Percentiles rank a stretch among this genome's conserved stretches.
These are phyloP conservation scores for Raphanus raphanistrum DNA, from an alignment of 345 rosid species.

Conservation along the genomic window DNA sequence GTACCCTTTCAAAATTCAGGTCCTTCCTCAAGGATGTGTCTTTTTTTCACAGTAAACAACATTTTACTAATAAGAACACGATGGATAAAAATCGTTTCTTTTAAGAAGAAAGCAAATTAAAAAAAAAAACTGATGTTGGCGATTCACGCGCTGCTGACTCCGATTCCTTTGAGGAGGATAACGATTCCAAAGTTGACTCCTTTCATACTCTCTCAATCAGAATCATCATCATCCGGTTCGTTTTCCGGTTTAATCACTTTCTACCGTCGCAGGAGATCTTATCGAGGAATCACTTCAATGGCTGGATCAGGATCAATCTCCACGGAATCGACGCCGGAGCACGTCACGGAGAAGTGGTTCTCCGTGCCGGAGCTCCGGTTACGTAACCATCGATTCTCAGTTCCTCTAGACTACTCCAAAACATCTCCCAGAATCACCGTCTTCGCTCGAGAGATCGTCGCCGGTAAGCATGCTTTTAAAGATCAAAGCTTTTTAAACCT, in stretches of 20 bases:
- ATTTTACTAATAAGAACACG: no score
- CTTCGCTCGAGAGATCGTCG: constrained; percentile 83
- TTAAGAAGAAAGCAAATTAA: neutral
- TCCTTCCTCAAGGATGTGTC: no score
- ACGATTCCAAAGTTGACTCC: constrained; percentile 39
- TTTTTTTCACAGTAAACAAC: no score
- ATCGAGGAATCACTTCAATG: constrained; percentile 42
- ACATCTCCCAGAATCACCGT: constrained; percentile 58
- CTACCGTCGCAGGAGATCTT: constrained; percentile 30
- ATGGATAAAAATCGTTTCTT: neutral
- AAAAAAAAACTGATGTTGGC: constrained; percentile 15
- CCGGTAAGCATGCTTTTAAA: constrained; percentile 44
- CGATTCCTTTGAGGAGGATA: neutral
- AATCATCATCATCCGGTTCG: constrained; percentile 15
- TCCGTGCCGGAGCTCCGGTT: constrained; percentile 83
- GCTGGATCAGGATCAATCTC: constrained; percentile 15
- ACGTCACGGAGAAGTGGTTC: constrained; percentile 62
- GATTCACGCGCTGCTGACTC: constrained; percentile 29
- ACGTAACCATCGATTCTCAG: constrained; percentile 75
- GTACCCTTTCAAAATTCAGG: no score
- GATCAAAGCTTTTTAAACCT: no score
- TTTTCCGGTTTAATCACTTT: neutral
- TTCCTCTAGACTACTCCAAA: constrained; percentile 72
- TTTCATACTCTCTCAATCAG: constrained; percentile 22
- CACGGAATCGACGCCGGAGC: constrained; percentile 42